Percentiles rank a stretch among this genome's conserved stretches.
Evolutionary conservation across 495 filamentous ascomycete species (phyloP).

Genomic region (Penicillium longicatenatum): DNA sequence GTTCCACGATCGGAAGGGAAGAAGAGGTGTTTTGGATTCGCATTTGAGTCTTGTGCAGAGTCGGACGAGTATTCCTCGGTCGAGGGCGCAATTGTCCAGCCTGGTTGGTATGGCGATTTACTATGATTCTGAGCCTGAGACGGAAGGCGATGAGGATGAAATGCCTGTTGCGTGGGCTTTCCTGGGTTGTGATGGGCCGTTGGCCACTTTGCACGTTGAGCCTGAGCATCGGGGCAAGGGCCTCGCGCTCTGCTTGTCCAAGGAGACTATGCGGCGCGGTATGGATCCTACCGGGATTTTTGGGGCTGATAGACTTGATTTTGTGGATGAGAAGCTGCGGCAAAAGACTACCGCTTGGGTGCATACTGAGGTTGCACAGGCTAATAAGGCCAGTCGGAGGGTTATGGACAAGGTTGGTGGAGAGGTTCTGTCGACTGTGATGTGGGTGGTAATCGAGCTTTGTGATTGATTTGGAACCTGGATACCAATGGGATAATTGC

Average conservation of each 20-base stretch:
- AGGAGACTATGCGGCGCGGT: slow-evolving; percentile 36
- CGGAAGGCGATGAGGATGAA: slow-evolving; percentile 19
- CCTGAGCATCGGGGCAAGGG: slow-evolving; percentile 48
- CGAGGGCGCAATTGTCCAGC: slow-evolving; percentile 28
- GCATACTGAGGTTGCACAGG: slow-evolving; percentile 48
- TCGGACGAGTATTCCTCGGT: slow-evolving; percentile 43
- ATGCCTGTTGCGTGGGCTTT: slow-evolving; percentile 48
- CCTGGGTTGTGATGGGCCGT: slow-evolving; percentile 46
- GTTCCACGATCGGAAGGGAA: slow-evolving; percentile 28
- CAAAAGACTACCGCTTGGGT: slow-evolving; percentile 30
- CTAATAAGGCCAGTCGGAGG: slow-evolving; percentile 48
- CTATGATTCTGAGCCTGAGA: slow-evolving; percentile 4
- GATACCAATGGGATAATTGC: no score
- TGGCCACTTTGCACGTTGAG: slow-evolving; percentile 54
- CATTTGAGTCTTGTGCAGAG: slow-evolving; percentile 43
- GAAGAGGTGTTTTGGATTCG: slow-evolving; percentile 21
- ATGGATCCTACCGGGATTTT: slow-evolving; percentile 26
- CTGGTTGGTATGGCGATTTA: slow-evolving; percentile 42
- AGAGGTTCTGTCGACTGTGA: slow-evolving; percentile 33
- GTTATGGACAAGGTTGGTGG: slow-evolving; percentile 55
- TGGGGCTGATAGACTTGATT: slow-evolving; percentile 13
- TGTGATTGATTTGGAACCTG: slow-evolving; percentile 8
- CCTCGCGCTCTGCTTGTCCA: slow-evolving; percentile 41
- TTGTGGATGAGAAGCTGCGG: slow-evolving; percentile 10
- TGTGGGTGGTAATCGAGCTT: slow-evolving; percentile 47